Evolutionary conservation across 108 stramenopile species (phyloP).

Genomic region (Discostella pseudostelligera): DNA sequence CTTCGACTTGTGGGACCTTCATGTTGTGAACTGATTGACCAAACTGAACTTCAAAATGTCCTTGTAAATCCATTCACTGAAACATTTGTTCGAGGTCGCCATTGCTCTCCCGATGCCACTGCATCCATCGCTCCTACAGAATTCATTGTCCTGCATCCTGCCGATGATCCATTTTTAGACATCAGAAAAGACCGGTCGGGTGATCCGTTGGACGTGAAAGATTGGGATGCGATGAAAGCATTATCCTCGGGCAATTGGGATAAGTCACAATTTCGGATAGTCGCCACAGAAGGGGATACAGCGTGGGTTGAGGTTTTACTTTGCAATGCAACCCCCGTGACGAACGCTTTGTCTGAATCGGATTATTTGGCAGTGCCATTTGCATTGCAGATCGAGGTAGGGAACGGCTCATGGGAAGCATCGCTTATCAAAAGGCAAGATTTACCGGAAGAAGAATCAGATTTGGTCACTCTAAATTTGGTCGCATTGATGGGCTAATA

Average conservation of each 20-base stretch:
- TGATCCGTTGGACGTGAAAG: slow-evolving; percentile 53
- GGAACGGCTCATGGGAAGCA: slow-evolving; percentile 83
- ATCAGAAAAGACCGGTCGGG: slow-evolving; percentile 53
- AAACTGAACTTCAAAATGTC: slow-evolving; percentile 46
- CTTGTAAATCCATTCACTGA: slow-evolving; percentile 57
- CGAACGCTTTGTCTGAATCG: not conserved
- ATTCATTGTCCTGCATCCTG: slow-evolving; percentile 52
- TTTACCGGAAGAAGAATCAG: slow-evolving; percentile 23
- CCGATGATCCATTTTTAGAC: slow-evolving; percentile 70
- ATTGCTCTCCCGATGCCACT: slow-evolving; percentile 19
- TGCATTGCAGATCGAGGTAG: slow-evolving; percentile 70
- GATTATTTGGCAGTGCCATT: slow-evolving; percentile 56
- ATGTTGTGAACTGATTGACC: slow-evolving; percentile 2
- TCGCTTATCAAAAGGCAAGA: slow-evolving; percentile 57
- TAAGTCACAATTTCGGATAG: slow-evolving; percentile 31
- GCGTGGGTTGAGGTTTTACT: slow-evolving; percentile 65
- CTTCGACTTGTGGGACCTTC: slow-evolving; percentile 44
- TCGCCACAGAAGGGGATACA: slow-evolving; percentile 50
- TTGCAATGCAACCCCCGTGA: not conserved
- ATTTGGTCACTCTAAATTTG: slow-evolving; percentile 34
- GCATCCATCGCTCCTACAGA: slow-evolving; percentile 37
- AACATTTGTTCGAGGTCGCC: slow-evolving; percentile 31
- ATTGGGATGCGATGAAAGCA: slow-evolving; percentile 51
- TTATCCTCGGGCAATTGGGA: slow-evolving; percentile 20
- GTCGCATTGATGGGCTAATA: slow-evolving; percentile 21